Conservation (phyloP, 2,329 filamentous ascomycete genomes). For the Penicillium sp. region DNA sequence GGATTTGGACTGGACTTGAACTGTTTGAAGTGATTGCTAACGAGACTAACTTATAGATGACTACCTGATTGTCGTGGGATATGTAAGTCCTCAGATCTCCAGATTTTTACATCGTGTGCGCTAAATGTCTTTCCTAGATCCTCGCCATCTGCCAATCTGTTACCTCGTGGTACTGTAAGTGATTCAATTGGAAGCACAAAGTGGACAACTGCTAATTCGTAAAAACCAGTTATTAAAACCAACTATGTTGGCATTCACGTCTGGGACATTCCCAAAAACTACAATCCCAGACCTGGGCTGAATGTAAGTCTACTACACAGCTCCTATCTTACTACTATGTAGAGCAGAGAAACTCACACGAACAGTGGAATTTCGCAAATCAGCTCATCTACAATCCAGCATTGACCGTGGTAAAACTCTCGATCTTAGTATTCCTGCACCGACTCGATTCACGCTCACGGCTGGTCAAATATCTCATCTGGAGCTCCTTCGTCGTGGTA, state of each 20-base stretch:
- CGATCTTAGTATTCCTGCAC: conserved; percentile 30
- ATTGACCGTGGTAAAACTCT: conserved; percentile 30
- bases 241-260: conserved; percentile 28
- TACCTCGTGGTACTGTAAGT: conserved; percentile 28
- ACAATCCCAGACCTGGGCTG: conserved; percentile 12
- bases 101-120: neutral
- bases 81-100: conserved; percentile 13
- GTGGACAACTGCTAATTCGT: neutral
- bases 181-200: neutral
- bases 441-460: conserved; percentile 28
- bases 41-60: conserved; percentile 17
- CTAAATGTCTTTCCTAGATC: conserved; percentile 7
- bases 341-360: neutral
- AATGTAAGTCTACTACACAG: conserved; percentile 12
- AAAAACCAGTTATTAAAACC: conserved; percentile 21
- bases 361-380: conserved; percentile 27
- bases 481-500: conserved; percentile 19
- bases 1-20: neutral
- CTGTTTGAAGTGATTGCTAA: neutral
- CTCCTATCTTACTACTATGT: no score
- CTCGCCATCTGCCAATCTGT: conserved; percentile 21
- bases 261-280: conserved; percentile 21
- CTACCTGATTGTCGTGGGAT: conserved; percentile 22
- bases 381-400: conserved; percentile 32
- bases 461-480: conserved; percentile 21